Percentiles rank a stretch among this genome's conserved stretches.
Evolutionary conservation across 2,329 filamentous ascomycete genomes (phyloP).

Genomic region (Botryotinia convoluta): DNA sequence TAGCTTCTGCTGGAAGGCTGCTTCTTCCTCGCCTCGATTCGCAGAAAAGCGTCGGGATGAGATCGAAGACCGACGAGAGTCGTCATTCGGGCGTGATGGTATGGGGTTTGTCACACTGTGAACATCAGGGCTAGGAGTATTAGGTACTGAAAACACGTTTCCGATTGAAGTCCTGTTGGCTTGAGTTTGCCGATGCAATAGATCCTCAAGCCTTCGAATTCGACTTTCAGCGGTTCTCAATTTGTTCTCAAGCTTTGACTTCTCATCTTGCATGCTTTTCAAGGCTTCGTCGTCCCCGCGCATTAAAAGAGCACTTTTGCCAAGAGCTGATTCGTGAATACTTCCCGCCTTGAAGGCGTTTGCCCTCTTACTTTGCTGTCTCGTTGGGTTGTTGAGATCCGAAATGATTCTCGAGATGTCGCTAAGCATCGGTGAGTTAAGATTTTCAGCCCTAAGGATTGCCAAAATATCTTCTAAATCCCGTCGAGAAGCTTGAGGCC

Average conservation of each 20-base stretch:
- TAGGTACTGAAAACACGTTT: conserved; percentile 52
- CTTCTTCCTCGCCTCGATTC: conserved; percentile 58
- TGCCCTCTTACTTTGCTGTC: conserved; percentile 79
- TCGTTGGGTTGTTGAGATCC: conserved; percentile 78
- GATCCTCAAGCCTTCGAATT: conserved; percentile 84
- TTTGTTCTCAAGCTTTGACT: conserved; percentile 68
- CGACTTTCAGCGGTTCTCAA: conserved; percentile 83
- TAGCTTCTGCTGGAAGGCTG: conserved; percentile 59
- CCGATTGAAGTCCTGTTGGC: conserved; percentile 53
- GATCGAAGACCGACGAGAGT: conserved; percentile 57
- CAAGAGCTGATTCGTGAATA: conserved; percentile 83
- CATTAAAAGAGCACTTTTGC: conserved; percentile 80
- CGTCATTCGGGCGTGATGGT: conserved; percentile 38
- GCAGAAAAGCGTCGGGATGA: conserved; percentile 61
- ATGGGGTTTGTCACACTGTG: conserved; percentile 46
- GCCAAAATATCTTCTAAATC: conserved; percentile 75
- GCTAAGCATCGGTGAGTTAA: conserved; percentile 62
- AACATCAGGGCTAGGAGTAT: conserved; percentile 46
- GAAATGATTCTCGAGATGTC: conserved; percentile 75
- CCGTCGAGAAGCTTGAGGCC: conserved; percentile 73
- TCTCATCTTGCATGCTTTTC: conserved; percentile 77
- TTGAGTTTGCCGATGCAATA: conserved; percentile 79
- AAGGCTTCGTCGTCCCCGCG: conserved; percentile 84
- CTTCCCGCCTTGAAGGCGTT: conserved; percentile 97
- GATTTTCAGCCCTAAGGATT: conserved; percentile 61